Base-by-base conservation (phyloP, 139 green algal species). In the Asterochloris erici region DNA sequence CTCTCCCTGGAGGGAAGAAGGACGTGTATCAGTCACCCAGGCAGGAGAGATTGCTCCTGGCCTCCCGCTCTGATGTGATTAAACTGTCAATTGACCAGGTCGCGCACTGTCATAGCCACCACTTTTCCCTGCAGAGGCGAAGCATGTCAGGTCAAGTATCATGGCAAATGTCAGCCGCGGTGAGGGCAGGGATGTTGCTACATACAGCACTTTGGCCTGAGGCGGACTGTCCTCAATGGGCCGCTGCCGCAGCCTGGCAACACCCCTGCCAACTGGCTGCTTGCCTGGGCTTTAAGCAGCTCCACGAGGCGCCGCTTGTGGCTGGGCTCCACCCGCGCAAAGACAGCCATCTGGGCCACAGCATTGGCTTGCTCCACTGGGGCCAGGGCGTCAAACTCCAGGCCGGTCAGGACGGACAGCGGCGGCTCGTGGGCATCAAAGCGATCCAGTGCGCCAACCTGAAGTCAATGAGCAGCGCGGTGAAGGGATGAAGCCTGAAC, bases 281-380 rank as follows among this genome's bases (percentile, higher is more conserved):
- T 0, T 27, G 93, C 95, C 87, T 91, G 84, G 23, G 85, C 83
- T 84, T 93, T 90, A 23, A 99, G 89, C 73, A 97, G 84, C 78
- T 96, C 90, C 68, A 99, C 96, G 64, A 99, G 96, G 17, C 87
- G 80, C 54, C 88, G 90, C 86, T 98, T 98, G 88, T 99, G 96
- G 76, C 88, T 80, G 11, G 96, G 96, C 90, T 99, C 95, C n/a
- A 98, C 96, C 10, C 96, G 90, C 0, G 92, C 90, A 82, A 98
- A 95, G 73, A 99, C 91, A 0, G 83, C 87, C 78, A 93, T 78
- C 21, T 81, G 26, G 11, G 85, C 86, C 12, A 89, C 82, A 26
- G 90, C 84, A 2, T 84, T 81, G 14, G 82, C 54, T 86, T 94
- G 88, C 66, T 91, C 84, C 26, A 79, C 29, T 4, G 77, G n/a